phyloP scores from a whole-genome alignment of 306 rosid genomes.

The Boehmeria nivea region DNA sequence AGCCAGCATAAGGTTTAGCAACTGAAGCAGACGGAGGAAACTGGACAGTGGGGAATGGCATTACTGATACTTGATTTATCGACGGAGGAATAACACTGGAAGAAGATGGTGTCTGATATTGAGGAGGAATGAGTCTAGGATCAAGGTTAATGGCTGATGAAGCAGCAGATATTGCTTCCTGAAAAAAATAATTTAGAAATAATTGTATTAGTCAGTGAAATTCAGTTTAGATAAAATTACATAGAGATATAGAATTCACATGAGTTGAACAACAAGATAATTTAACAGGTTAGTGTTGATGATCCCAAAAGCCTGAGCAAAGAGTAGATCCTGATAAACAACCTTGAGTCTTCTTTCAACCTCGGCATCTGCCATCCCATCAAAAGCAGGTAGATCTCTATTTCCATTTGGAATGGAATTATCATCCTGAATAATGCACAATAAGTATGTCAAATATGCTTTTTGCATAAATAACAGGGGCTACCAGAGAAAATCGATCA shows the following conservation, averaged over 20 bases:
- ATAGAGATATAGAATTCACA: background rate
- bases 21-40: slow-evolving; percentile 44
- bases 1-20: slow-evolving; percentile 51
- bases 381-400: slow-evolving; percentile 63
- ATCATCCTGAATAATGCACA: slow-evolving; percentile 64
- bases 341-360: slow-evolving; percentile 90
- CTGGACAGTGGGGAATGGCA: slow-evolving; percentile 50
- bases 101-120: slow-evolving; percentile 41
- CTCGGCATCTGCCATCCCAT: slow-evolving; percentile 87
- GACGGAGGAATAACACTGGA: slow-evolving; percentile 59
- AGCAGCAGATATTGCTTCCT: slow-evolving; percentile 65
- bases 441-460: slow-evolving; percentile 1
- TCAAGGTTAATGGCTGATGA: slow-evolving; percentile 46
- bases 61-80: slow-evolving; percentile 44
- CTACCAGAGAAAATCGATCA: background rate
- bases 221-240: too few species aligned
- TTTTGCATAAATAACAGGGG: background rate
- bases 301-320: too few species aligned
- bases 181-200: slow-evolving; percentile 10
- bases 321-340: slow-evolving; percentile 21
- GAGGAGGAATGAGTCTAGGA: slow-evolving; percentile 62
- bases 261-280: background rate
- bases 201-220: slow-evolving; percentile 3
- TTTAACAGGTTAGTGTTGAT: background rate
- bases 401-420: slow-evolving; percentile 64